These are phyloP conservation scores for Penicillium sp. DNA, from an alignment of 2,329 filamentous ascomycete species.

Conservation along the genomic window DNA sequence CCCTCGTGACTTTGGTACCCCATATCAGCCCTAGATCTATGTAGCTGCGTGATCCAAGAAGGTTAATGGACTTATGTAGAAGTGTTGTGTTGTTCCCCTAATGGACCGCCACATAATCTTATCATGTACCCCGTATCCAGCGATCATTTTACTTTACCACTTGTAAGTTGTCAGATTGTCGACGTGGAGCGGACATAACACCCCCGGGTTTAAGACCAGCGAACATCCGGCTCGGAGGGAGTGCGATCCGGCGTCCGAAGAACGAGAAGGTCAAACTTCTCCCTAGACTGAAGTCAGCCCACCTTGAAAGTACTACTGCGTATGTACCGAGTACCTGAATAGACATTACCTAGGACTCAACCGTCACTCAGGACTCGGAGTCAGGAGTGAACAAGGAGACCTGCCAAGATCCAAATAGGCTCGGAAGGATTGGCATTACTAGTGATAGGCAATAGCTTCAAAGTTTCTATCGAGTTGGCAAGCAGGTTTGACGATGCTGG, in stretches of 20 bases:
- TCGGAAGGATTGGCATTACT: background rate
- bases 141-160: background rate
- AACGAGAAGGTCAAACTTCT: conserved; percentile 6
- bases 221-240: conserved; percentile 20
- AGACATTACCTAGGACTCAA: no score
- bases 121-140: background rate
- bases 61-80: background rate
- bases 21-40: background rate
- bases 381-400: background rate
- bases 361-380: no score
- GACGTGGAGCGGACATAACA: conserved; percentile 1
- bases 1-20: background rate
- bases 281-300: conserved; percentile 17
- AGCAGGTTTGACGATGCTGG: background rate
- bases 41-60: background rate
- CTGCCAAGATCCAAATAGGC: conserved; percentile 1
- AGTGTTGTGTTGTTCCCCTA: no score
- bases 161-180: background rate
- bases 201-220: conserved; percentile 8
- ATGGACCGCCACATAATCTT: no score
- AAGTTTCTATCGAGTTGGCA: background rate
- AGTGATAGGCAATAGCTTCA: background rate
- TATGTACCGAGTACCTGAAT: no score
- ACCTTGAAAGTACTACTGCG: background rate
- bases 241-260: conserved; percentile 21